Conservation (phyloP, 139 green algal species). For the Tetradesmus obliquus region DNA sequence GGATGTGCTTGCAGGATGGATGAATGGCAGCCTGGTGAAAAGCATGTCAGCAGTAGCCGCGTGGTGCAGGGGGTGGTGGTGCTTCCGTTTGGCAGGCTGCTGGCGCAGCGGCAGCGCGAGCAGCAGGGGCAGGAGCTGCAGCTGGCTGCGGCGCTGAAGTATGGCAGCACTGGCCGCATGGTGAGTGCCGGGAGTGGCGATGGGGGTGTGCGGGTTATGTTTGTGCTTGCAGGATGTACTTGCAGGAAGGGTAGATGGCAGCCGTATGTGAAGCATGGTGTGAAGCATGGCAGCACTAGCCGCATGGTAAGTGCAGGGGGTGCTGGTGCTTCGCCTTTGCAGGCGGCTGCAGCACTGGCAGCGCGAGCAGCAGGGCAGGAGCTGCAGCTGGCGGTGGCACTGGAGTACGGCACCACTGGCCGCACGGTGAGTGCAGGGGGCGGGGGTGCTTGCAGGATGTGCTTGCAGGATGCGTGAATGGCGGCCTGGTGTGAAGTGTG, state of each 20-base stretch:
- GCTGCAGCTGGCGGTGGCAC: too few species aligned
- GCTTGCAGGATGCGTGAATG: background rate
- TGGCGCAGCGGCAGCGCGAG: slow-evolving; percentile 21
- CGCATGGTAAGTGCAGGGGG: slow-evolving; percentile 51
- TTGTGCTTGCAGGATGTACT: background rate
- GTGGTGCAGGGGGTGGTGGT: background rate
- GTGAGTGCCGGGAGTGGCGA: slow-evolving; percentile 18
- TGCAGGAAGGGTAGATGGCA: too few species aligned
- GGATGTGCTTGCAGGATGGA: background rate
- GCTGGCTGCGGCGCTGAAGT: slow-evolving; percentile 56
- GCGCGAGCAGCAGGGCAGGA: slow-evolving; percentile 64
- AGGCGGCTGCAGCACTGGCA: slow-evolving; percentile 44
- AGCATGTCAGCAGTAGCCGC: too few species aligned
- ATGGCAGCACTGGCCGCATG: slow-evolving; percentile 72
- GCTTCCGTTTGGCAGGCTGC: slow-evolving; percentile 51
- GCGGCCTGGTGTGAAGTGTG: slow-evolving; percentile 42
- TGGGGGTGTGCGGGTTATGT: background rate
- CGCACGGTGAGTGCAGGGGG: background rate
- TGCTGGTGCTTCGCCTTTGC: background rate
- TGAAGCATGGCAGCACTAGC: slow-evolving; percentile 71
- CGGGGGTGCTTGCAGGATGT: background rate
- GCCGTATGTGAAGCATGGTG: too few species aligned
- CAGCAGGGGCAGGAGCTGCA: slow-evolving; percentile 14
- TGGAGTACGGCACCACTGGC: too few species aligned
- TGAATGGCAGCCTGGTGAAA: too few species aligned